phyloP scores from a whole-genome alignment of 495 filamentous ascomycete genomes.

The Letharia columbiana region DNA sequence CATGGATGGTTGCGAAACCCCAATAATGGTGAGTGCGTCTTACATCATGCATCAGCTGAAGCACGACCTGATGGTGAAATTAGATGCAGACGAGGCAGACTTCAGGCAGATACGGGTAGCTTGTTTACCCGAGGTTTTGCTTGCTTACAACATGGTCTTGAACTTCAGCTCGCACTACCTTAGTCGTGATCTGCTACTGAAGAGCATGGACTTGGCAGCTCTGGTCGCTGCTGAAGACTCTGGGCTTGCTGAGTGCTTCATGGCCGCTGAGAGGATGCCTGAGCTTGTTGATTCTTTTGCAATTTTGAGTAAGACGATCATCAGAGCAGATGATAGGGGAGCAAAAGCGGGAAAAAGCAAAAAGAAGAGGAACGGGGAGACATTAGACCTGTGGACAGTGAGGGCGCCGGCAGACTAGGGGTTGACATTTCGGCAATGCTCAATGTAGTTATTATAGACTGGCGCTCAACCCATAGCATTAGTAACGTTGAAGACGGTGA shows the following conservation, averaged over 20 bases:
- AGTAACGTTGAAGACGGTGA: too few species aligned
- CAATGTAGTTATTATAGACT: neutral
- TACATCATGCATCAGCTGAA: neutral
- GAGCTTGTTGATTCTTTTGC: slow-evolving; percentile 73
- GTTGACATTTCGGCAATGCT: neutral
- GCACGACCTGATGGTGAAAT: slow-evolving; percentile 16
- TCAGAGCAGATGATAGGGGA: slow-evolving; percentile 48
- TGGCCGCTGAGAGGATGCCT: slow-evolving; percentile 57
- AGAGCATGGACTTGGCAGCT: slow-evolving; percentile 70
- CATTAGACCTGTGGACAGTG: slow-evolving; percentile 39
- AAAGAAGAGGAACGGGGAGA: slow-evolving; percentile 40
- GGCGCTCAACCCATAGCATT: neutral
- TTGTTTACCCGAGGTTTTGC: slow-evolving; percentile 72
- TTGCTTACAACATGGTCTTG: slow-evolving; percentile 69
- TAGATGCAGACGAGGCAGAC: slow-evolving; percentile 38
- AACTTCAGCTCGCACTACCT: slow-evolving; percentile 59
- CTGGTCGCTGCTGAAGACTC: slow-evolving; percentile 55
- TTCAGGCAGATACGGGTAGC: slow-evolving; percentile 52
- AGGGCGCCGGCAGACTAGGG: slow-evolving; percentile 4
- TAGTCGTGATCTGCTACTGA: slow-evolving; percentile 54
- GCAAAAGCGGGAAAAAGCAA: slow-evolving; percentile 37
- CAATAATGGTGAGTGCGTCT: slow-evolving; percentile 32
- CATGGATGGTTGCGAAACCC: slow-evolving; percentile 34
- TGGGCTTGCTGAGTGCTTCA: slow-evolving; percentile 57
- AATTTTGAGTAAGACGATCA: slow-evolving; percentile 60